Base-by-base conservation (phyloP, 441 rosid genomes). In the Theobroma grandiflorum region DNA sequence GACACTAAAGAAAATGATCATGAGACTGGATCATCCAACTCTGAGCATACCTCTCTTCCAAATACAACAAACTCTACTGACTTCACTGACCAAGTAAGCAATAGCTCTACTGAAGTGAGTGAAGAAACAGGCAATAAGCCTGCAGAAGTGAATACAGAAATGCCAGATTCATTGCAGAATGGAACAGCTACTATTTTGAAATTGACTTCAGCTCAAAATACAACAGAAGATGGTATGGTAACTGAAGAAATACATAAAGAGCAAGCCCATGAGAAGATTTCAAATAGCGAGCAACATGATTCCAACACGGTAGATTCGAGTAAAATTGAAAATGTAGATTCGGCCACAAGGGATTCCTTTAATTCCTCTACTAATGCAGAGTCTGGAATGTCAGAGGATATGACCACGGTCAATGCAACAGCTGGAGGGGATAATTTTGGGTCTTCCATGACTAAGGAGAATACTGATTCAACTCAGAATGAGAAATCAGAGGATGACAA, bases 151-250 rank as follows among this genome's bases (percentile, higher is more conserved):
- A 76, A 45, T 75, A 80, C 75, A 50, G 82, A 80, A 61, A 78
- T 78, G 53, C 52, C 81, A 58, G 84, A 71, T 53, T 81, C 85
- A 67, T 78, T 81, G 82, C 83, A 85, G 79, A 89, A 86, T 38
- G 91, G 81, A 78, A 84, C 88, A 49, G 74, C 75, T 69, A 83
- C 79, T 1, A 1, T 26, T 26, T 26, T 26, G 31, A 1, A 26
- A 26, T 26, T 26, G 31, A 26, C 82, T 84, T 85, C 86, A 71
- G 83, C 78, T 78, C 87, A 75, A 77, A 87, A 86, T 79, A 77
- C 22, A 63, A 77, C 86, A 5, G 75, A 47, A 42, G 88, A 72
- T 79, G 83, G 76, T 76, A 80, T 78, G 75, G 78, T 80, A 18
- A 81, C 78, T 66, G 82, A 72, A 2, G 87, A 83, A 77, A 47